Base-by-base conservation (phyloP, 345 rosid species). In the Erucastrum elatum region DNA sequence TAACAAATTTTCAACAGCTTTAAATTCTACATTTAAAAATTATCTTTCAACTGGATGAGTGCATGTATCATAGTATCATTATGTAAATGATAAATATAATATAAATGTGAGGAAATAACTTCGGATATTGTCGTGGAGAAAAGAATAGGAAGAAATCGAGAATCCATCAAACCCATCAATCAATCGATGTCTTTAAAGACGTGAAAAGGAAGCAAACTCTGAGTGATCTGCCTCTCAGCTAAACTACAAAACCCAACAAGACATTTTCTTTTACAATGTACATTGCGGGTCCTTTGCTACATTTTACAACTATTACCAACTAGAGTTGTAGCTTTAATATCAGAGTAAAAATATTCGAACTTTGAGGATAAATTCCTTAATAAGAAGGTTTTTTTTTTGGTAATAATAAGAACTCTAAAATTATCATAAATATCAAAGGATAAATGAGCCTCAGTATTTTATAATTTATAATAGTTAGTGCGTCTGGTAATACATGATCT, bases 151-250 rank as follows among this genome's bases (percentile, higher is more conserved):
- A 74, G 64, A 27, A 68, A 81, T 80, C 77, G 82, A 83, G 88
- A 86, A 82, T 79, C 81, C 64, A 62, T 82, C 75, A 73, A 74
- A 68, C 79, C 82, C 72, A 74, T 78, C 87, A 84, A 82, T 83
- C 85, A 79, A 44, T 83, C 79, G 29, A 80, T 78, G 80, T 68
- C 78, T 69, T 67, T 73, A 6, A 80, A 87, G 84, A 84, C 93
- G 93, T 89, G 84, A 85, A 84, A 80, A 67, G 84, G 83, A 89
- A 87, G 93, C 86, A 89, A 87, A 78, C 72, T 75, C 75, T 68
- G 74, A 46, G 74, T 74, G 61, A 21, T 74, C 65, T 79, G 82
- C 66, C 74, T 62, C 70, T 74, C 31, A 37, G 62, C 71, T 74
- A 80, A 74, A 69, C 41, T 68, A 53, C 82, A 79, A 72, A 67